Evolutionary conservation across 164 flowering plant genomes (phyloP).

Genomic region (Magnolia kwangsiensis): DNA sequence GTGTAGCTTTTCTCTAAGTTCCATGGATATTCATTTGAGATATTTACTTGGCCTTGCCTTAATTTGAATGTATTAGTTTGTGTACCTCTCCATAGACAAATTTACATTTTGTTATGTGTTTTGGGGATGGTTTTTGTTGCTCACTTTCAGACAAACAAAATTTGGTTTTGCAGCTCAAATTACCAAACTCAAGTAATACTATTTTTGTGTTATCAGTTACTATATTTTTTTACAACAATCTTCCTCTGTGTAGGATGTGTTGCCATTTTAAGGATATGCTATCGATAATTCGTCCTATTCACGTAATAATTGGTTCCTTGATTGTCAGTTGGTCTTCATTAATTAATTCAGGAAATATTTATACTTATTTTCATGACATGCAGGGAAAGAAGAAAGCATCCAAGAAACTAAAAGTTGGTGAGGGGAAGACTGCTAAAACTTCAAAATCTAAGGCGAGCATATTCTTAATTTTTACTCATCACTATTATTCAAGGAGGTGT

Average conservation of each 20-base stretch:
- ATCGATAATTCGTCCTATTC: background rate
- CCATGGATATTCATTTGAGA: background rate
- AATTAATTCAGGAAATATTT: background rate
- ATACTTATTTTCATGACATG: background rate
- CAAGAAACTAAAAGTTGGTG: background rate
- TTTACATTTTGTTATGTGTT: background rate
- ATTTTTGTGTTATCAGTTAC: no score
- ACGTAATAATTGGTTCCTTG: background rate
- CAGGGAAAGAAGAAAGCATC: background rate
- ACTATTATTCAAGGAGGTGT: background rate
- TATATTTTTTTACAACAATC: no score
- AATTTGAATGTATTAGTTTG: no score
- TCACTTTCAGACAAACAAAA: background rate
- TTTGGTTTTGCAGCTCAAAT: background rate
- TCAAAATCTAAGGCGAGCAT: background rate
- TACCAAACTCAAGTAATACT: background rate
- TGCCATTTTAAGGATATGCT: background rate
- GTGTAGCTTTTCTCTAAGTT: background rate
- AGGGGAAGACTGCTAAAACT: background rate
- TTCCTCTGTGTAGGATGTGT: no score
- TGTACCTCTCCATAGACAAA: background rate
- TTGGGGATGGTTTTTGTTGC: background rate
- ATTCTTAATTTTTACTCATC: background rate
- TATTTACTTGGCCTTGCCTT: background rate
- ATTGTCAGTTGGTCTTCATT: background rate